Evolutionary conservation across 1,139 yeast species (phyloP).

Genomic region (Arxiozyma bovina): DNA sequence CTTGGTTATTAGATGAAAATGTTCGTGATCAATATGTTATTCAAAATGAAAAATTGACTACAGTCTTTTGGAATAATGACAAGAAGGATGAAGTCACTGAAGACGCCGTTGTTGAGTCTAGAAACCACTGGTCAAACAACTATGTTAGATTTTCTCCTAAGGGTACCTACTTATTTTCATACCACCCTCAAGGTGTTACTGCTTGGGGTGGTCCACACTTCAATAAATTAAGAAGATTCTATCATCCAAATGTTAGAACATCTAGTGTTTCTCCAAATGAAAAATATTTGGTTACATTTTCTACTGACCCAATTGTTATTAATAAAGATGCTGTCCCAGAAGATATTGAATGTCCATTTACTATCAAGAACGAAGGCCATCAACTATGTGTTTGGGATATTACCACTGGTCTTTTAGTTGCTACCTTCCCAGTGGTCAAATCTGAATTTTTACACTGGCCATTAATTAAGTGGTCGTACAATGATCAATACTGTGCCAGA

Average conservation of each 20-base stretch:
- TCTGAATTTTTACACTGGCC: conserved; percentile 90
- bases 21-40: conserved; percentile 87
- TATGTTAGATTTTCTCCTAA: conserved; percentile 81
- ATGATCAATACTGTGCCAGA: conserved; percentile 92
- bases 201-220: conserved; percentile 92
- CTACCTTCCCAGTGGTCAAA: conserved; percentile 88
- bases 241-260: conserved; percentile 84
- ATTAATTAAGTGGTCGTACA: conserved; percentile 89
- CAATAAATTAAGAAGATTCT: conserved; percentile 64
- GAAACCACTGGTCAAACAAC: conserved; percentile 78
- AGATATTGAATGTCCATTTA: conserved; percentile 56
- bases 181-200: conserved; percentile 92
- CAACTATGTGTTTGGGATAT: conserved; percentile 92
- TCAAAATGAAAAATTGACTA: conserved; percentile 74
- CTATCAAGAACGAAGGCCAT: conserved; percentile 85
- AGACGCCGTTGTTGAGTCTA: conserved; percentile 69
- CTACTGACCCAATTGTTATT: conserved; percentile 74
- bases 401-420: conserved; percentile 69
- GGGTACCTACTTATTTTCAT: conserved; percentile 80
- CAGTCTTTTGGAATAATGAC: conserved; percentile 81
- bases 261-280: conserved; percentile 92
- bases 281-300: conserved; percentile 80
- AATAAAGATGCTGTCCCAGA: conserved; percentile 22
- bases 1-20: conserved; percentile 83
- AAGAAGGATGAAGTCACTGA: conserved; percentile 45